phyloP scores from a whole-genome alignment of 2,329 filamentous ascomycete species.

The Cladorrhinum sp. region DNA sequence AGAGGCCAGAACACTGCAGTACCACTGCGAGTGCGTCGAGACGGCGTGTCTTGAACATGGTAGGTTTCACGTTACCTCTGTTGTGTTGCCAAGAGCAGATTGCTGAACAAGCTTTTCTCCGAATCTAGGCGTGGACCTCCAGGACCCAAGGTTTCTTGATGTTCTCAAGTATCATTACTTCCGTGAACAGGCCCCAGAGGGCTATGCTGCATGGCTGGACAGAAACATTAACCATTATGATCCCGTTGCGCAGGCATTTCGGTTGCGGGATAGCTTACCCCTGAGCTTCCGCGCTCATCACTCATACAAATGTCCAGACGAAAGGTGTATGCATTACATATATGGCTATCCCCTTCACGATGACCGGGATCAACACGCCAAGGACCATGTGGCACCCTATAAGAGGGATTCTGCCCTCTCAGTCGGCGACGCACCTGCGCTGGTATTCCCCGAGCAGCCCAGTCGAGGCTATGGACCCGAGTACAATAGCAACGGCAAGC shows the following conservation, averaged over 20 bases:
- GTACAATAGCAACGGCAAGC: conserved; percentile 25
- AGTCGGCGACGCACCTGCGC: conserved; percentile 36
- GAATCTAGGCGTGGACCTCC: conserved; percentile 41
- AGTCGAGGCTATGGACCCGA: conserved; percentile 33
- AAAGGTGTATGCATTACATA: conserved; percentile 55
- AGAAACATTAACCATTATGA: conserved; percentile 50
- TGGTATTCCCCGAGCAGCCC: conserved; percentile 36
- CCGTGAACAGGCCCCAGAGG: conserved; percentile 42
- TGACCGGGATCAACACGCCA: conserved; percentile 51
- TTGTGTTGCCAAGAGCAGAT: background rate
- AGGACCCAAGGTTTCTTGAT: conserved; percentile 40
- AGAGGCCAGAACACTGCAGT: conserved; percentile 55
- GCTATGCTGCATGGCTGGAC: conserved; percentile 52
- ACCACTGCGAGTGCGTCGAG: conserved; percentile 58
- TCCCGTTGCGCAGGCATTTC: conserved; percentile 43
- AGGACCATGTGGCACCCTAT: conserved; percentile 41
- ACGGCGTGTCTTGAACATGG: conserved; percentile 48
- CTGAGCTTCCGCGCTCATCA: conserved; percentile 36
- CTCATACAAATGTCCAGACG: conserved; percentile 55
- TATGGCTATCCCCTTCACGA: conserved; percentile 53
- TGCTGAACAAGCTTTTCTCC: conserved; percentile 6
- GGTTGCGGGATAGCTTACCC: conserved; percentile 37
- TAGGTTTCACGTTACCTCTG: conserved; percentile 30
- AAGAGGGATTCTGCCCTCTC: conserved; percentile 48
- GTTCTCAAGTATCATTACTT: conserved; percentile 36